A percentile compares a stretch with the other conserved stretches of the same genome.
These are phyloP conservation scores for Ascochyta clinopodiicola DNA, from an alignment of 2,329 filamentous ascomycete species.

Conservation along the genomic window DNA sequence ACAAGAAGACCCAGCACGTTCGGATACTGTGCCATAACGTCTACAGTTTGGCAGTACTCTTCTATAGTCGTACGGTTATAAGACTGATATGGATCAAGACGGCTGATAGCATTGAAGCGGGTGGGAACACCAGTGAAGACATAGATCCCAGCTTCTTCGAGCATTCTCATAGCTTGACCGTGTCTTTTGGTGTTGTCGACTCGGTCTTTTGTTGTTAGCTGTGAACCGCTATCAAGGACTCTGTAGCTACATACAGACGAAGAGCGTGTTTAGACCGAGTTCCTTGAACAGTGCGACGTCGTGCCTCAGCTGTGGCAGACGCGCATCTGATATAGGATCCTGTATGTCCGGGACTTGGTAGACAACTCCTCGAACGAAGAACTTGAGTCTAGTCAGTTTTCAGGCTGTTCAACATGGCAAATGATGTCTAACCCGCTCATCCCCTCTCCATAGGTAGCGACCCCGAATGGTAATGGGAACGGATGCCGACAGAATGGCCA, in stretches of 20 bases:
- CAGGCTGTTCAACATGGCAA: neutral
- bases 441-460: constrained; percentile 16
- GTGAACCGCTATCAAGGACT: neutral
- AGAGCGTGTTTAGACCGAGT: constrained; percentile 16
- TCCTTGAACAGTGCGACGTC: constrained; percentile 18
- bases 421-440: constrained; percentile 1
- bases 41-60: constrained; percentile 12
- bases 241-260: constrained; percentile 10
- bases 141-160: constrained; percentile 22
- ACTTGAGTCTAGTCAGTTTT: neutral
- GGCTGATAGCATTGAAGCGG: neutral
- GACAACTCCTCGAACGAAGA: constrained; percentile 15
- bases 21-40: constrained; percentile 14
- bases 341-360: constrained; percentile 7
- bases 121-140: constrained; percentile 2
- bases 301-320: constrained; percentile 11
- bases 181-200: constrained; percentile 18
- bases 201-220: constrained; percentile 8
- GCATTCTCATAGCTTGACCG: constrained; percentile 16
- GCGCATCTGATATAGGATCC: constrained; percentile 11
- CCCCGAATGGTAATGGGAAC: constrained; percentile 17
- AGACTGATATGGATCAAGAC: constrained; percentile 11
- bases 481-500: neutral
- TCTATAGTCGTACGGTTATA: constrained; percentile 6
- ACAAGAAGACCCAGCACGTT: constrained; percentile 17